These are phyloP conservation scores for Calocybe gangraenosa DNA, from an alignment of 768 basidiomycete species.

Conservation along the genomic window DNA sequence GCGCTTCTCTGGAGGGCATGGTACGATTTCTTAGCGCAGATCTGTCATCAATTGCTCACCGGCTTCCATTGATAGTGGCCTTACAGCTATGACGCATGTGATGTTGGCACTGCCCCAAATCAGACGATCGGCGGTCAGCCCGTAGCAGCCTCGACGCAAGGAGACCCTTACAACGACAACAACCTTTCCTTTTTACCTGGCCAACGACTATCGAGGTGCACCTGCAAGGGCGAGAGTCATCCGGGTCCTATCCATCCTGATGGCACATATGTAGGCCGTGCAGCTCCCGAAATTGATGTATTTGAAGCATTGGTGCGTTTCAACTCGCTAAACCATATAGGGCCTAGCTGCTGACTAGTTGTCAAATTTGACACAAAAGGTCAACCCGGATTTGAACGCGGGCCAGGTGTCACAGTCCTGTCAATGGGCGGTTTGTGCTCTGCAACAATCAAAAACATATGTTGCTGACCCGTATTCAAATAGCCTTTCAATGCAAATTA, in stretches of 20 bases:
- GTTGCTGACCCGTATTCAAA: background rate
- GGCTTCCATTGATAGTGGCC: constrained; percentile 56
- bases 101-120: constrained; percentile 79
- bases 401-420: constrained; percentile 79
- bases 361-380: constrained; percentile 38
- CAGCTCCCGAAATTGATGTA: constrained; percentile 88
- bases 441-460: background rate
- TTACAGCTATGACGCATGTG: constrained; percentile 78
- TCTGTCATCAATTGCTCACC: background rate
- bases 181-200: constrained; percentile 73
- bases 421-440: constrained; percentile 68
- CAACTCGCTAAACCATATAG: background rate
- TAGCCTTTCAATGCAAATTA: constrained; percentile 79
- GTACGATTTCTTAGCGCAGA: constrained; percentile 37
- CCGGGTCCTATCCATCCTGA: constrained; percentile 76
- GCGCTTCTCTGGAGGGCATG: constrained; percentile 78
- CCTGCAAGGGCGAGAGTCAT: constrained; percentile 77
- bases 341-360: background rate
- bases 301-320: constrained; percentile 70
- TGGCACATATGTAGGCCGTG: constrained; percentile 73
- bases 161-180: constrained; percentile 41
- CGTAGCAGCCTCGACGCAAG: constrained; percentile 52
- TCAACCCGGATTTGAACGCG: constrained; percentile 27
- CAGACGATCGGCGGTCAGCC: constrained; percentile 75
- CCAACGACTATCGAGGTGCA: constrained; percentile 82